phyloP scores from a whole-genome alignment of 164 flowering plant species.

The Houttuynia cordata region DNA sequence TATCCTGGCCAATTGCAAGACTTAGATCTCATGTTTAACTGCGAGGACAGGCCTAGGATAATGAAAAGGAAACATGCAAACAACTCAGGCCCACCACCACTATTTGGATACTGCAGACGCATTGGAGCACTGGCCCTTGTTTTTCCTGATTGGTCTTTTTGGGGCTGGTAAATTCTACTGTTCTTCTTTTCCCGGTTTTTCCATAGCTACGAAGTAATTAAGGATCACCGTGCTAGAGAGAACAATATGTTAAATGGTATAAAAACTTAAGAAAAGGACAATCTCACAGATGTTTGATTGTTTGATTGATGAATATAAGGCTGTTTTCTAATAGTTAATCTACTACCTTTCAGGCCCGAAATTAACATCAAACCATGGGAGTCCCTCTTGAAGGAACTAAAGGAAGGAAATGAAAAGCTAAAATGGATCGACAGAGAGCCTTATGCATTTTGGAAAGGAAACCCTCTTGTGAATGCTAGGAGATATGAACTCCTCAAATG shows the following conservation, averaged over 20 bases:
- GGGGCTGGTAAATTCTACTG: constrained; percentile 1
- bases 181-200: too few relatives aligned
- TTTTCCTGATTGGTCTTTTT: constrained; percentile 3
- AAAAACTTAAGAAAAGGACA: too few relatives aligned
- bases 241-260: too few relatives aligned
- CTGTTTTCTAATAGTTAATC: too few relatives aligned
- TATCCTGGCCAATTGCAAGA: constrained; percentile 39
- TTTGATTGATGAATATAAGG: too few relatives aligned
- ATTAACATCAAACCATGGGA: constrained; percentile 55
- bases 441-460: constrained; percentile 69
- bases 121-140: not conserved
- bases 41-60: constrained; percentile 23
- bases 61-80: not conserved
- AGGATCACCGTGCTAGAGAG: too few relatives aligned
- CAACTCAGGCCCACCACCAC: not conserved
- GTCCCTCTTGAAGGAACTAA: constrained; percentile 18
- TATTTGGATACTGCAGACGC: constrained; percentile 3
- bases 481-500: constrained; percentile 35
- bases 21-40: constrained; percentile 35
- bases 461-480: constrained; percentile 14
- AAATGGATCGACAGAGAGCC: constrained; percentile 52
- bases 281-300: too few relatives aligned
- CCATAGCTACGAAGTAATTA: too few relatives aligned
- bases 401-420: constrained; percentile 25
- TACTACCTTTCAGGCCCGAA: constrained; percentile 37